Conservation (phyloP, 805 yeast genomes). For the Yarrowia sp. region DNA sequence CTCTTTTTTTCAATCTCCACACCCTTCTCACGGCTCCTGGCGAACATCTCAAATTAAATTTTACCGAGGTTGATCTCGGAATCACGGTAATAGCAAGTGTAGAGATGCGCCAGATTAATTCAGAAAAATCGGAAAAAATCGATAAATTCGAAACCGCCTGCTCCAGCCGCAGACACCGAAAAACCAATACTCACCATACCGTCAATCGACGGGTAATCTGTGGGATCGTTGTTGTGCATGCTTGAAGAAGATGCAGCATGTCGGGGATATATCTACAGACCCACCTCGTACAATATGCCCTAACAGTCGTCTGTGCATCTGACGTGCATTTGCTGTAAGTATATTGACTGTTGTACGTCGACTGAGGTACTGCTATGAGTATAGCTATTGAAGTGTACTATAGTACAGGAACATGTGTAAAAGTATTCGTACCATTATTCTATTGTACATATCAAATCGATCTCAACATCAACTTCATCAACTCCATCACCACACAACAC, state of each 20-base stretch:
- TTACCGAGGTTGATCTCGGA: slow-evolving; percentile 7
- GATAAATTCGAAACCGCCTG: background rate
- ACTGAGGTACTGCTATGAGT: too few species aligned
- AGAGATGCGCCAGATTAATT: background rate
- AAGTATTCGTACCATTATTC: too few species aligned
- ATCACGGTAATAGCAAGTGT: background rate
- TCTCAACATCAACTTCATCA: background rate
- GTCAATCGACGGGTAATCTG: background rate
- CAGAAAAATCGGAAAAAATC: background rate
- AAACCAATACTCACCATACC: background rate
- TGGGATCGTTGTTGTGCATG: slow-evolving; percentile 13
- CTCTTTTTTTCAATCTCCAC: too few species aligned
- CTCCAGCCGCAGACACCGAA: background rate
- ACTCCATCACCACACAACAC: background rate
- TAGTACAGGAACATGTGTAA: too few species aligned
- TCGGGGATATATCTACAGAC: background rate
- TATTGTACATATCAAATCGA: too few species aligned
- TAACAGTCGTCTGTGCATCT: background rate
- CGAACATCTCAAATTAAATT: background rate
- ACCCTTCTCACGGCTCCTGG: too few species aligned
- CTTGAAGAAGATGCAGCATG: background rate
- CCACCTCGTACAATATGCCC: slow-evolving; percentile 5
- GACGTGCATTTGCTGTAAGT: background rate
- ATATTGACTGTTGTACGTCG: too few species aligned
- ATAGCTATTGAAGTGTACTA: too few species aligned